phyloP scores from a whole-genome alignment of 2,329 filamentous ascomycete species.

The Incumbomyces lentus region DNA sequence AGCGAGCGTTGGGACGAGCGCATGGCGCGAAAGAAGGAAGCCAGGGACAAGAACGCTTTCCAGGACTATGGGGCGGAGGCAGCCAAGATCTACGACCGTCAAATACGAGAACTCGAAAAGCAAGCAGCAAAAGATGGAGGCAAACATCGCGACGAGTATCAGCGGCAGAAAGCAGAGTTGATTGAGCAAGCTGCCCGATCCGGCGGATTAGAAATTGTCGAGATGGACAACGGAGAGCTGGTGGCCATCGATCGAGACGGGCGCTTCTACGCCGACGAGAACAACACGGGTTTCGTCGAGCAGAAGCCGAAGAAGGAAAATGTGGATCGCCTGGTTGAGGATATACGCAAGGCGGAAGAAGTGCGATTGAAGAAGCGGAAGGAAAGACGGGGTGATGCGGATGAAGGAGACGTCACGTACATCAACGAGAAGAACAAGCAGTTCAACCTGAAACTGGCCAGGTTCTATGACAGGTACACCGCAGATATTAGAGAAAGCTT shows the following conservation, averaged over 20 bases:
- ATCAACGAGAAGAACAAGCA: constrained; percentile 99
- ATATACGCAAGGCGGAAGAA: constrained; percentile 82
- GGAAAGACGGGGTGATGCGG: constrained; percentile 65
- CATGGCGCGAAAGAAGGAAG: constrained; percentile 70
- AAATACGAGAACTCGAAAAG: constrained; percentile 65
- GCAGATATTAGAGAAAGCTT: constrained; percentile 95
- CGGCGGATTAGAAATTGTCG: constrained; percentile 82
- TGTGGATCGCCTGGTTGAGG: constrained; percentile 75
- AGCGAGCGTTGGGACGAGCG: constrained; percentile 88
- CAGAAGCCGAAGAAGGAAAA: constrained; percentile 81
- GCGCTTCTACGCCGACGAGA: constrained; percentile 78
- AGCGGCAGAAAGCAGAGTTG: constrained; percentile 57
- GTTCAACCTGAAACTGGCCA: constrained; percentile 92
- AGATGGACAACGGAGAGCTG: constrained; percentile 89
- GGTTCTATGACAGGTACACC: constrained; percentile 99
- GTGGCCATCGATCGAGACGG: constrained; percentile 89
- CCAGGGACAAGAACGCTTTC: constrained; percentile 79
- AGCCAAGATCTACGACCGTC: constrained; percentile 86
- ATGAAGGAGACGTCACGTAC: constrained; percentile 88
- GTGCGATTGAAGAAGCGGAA: constrained; percentile 73
- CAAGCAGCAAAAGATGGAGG: constrained; percentile 24
- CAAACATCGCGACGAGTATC: constrained; percentile 65
- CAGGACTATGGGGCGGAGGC: constrained; percentile 80
- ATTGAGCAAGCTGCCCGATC: constrained; percentile 73
- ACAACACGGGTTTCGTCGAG: constrained; percentile 68